phyloP scores from a whole-genome alignment of 1,139 yeast genomes.

The Arxiozyma heterogenica region DNA sequence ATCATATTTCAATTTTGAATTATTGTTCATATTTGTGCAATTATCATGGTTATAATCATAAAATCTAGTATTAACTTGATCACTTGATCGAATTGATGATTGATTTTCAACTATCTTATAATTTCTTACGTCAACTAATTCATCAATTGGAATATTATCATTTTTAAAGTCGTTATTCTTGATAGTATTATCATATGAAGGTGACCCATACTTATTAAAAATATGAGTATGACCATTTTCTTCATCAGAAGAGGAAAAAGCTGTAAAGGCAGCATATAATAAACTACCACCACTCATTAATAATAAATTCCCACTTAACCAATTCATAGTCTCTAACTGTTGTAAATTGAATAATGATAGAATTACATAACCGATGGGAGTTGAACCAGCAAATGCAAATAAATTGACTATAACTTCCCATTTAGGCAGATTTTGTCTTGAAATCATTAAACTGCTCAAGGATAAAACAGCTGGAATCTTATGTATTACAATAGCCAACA shows the following conservation, averaged over 20 bases:
- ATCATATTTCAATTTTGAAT: conserved; percentile 10
- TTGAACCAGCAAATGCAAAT: conserved; percentile 27
- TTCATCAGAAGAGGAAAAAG: conserved; percentile 14
- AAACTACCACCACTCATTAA: conserved; percentile 31
- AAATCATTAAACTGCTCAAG: conserved; percentile 34
- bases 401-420: conserved; percentile 25
- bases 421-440: conserved; percentile 25
- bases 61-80: background rate
- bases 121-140: conserved; percentile 5
- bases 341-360: conserved; percentile 21
- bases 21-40: background rate
- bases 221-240: conserved; percentile 13
- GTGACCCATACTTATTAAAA: background rate
- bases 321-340: conserved; percentile 21
- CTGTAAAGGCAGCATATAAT: conserved; percentile 29
- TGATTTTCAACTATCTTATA: conserved; percentile 6
- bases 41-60: background rate
- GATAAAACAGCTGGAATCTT: conserved; percentile 60
- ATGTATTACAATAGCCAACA: conserved; percentile 49
- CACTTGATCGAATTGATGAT: background rate
- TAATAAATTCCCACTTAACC: conserved; percentile 27
- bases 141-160: background rate
- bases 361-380: conserved; percentile 28
- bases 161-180: background rate
- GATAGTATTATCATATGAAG: too few species aligned